Evolutionary conservation across 768 basidiomycete species (phyloP).

Genomic region (Lyophyllum semitale): DNA sequence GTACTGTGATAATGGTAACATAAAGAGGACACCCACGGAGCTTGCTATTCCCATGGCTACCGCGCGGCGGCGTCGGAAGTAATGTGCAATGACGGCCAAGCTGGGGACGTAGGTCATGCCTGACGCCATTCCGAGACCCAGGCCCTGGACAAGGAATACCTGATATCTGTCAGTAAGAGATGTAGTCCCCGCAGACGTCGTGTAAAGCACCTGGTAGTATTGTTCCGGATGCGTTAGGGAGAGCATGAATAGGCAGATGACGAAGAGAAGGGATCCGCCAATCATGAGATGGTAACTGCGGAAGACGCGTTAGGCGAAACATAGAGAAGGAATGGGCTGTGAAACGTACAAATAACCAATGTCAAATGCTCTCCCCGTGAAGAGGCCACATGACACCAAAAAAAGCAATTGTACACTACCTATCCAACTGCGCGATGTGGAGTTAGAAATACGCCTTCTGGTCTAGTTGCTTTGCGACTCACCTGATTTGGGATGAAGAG

Average conservation of each 20-base stretch:
- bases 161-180: constrained; percentile 12
- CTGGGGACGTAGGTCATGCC: constrained; percentile 50
- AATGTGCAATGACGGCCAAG: constrained; percentile 48
- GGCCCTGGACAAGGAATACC: constrained; percentile 50
- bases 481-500: constrained; percentile 28
- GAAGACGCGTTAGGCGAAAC: background rate
- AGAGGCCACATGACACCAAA: constrained; percentile 23
- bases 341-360: constrained; percentile 25
- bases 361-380: constrained; percentile 27
- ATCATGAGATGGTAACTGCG: constrained; percentile 29
- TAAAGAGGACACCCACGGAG: constrained; percentile 29
- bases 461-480: no score
- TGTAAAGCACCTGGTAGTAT: constrained; percentile 26
- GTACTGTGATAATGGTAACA: background rate
- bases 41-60: constrained; percentile 53
- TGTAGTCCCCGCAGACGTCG: no score
- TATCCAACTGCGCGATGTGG: constrained; percentile 24
- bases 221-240: constrained; percentile 28
- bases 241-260: constrained; percentile 33
- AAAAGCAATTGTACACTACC: constrained; percentile 28
- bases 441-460: background rate
- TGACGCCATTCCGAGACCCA: constrained; percentile 46
- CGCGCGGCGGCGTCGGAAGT: constrained; percentile 46
- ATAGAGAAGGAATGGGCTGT: background rate
- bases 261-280: constrained; percentile 27